These are phyloP conservation scores for Lipomyces mesembrius DNA, from an alignment of 805 yeast species.

Conservation along the genomic window DNA sequence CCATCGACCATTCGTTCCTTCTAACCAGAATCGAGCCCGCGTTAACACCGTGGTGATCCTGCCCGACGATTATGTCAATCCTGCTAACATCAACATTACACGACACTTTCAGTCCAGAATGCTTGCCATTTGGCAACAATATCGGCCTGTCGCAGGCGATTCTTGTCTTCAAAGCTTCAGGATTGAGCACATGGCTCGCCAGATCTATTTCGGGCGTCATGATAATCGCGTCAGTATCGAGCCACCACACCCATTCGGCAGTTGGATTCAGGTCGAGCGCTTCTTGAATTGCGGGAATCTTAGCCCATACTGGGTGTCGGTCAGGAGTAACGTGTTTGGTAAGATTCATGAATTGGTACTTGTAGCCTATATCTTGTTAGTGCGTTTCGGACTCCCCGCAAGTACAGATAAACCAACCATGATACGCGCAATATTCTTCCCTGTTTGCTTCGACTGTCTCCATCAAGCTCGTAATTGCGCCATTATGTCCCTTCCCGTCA, in stretches of 20 bases:
- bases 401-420: constrained; percentile 16
- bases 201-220: constrained; percentile 44
- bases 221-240: constrained; percentile 47
- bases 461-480: constrained; percentile 12
- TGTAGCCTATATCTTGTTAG: constrained; percentile 34
- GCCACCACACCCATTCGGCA: constrained; percentile 50
- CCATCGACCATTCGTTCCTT: constrained; percentile 71
- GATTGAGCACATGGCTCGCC: constrained; percentile 42
- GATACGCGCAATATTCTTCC: constrained; percentile 41
- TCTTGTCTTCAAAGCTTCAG: constrained; percentile 39
- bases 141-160: constrained; percentile 36
- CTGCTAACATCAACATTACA: constrained; percentile 14
- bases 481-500: constrained; percentile 31
- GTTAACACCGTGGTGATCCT: constrained; percentile 88
- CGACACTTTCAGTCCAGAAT: constrained; percentile 24
- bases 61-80: constrained; percentile 72
- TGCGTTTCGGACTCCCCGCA: background rate
- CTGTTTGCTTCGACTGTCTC: constrained; percentile 39
- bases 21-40: constrained; percentile 76
- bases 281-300: constrained; percentile 45
- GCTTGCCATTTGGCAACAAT: constrained; percentile 24
- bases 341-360: constrained; percentile 42
- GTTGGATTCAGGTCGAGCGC: constrained; percentile 44
- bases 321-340: constrained; percentile 31
- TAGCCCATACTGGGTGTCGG: constrained; percentile 42